Conservation (phyloP, 1,139 yeast genomes). For the Nakaseomyces delphensis region DNA sequence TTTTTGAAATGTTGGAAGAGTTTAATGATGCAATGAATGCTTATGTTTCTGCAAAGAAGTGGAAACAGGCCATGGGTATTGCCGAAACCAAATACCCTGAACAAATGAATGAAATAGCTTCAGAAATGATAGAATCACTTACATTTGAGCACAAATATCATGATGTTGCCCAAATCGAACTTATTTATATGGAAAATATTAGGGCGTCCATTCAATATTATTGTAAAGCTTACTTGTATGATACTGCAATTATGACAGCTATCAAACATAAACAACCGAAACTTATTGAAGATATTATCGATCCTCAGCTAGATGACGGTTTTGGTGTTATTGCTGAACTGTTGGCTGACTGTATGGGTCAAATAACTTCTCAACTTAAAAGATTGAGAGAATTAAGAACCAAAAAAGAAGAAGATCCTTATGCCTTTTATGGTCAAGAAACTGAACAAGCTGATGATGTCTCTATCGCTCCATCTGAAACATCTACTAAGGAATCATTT, state of each 20-base stretch:
- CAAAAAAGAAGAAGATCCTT: slow-evolving; percentile 78
- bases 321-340: slow-evolving; percentile 83
- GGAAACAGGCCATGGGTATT: slow-evolving; percentile 77
- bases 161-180: slow-evolving; percentile 78
- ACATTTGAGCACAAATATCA: slow-evolving; percentile 64
- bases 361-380: slow-evolving; percentile 69
- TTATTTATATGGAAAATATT: slow-evolving; percentile 50
- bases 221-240: slow-evolving; percentile 70
- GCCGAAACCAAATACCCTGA: slow-evolving; percentile 38
- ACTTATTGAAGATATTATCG: slow-evolving; percentile 51
- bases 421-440: slow-evolving; percentile 68
- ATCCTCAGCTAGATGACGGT: slow-evolving; percentile 73
- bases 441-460: slow-evolving; percentile 84
- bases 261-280: slow-evolving; percentile 37
- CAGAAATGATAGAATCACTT: slow-evolving; percentile 49
- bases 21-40: slow-evolving; percentile 56
- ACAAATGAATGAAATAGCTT: slow-evolving; percentile 41
- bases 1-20: slow-evolving; percentile 61
- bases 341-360: slow-evolving; percentile 84
- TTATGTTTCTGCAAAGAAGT: slow-evolving; percentile 59
- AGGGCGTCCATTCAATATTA: slow-evolving; percentile 56
- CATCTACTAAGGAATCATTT: slow-evolving; percentile 86
- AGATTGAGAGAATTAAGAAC: slow-evolving; percentile 77
- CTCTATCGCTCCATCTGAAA: slow-evolving; percentile 89
- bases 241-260: slow-evolving; percentile 66